Conservation (phyloP, 352 stramenopile species). For the Pythium coloratum region DNA sequence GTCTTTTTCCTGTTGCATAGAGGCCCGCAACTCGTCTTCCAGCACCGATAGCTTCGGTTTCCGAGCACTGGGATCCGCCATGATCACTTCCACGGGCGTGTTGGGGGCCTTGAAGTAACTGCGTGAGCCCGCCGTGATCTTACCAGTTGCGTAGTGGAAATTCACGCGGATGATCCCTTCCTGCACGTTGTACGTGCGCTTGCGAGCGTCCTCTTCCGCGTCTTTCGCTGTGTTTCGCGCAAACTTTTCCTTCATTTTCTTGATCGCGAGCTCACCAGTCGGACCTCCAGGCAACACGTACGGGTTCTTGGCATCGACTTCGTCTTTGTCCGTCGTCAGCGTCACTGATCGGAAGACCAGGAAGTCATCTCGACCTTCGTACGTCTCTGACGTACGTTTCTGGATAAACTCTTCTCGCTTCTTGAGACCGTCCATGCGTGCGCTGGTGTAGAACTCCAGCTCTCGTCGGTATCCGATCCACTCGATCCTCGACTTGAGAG, state of each 20-base stretch:
- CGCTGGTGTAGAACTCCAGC: conserved; percentile 91
- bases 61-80: conserved; percentile 61
- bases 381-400: conserved; percentile 85
- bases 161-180: conserved; percentile 88
- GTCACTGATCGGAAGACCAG: conserved; percentile 84
- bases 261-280: conserved; percentile 79
- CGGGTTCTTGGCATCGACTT: conserved; percentile 75
- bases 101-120: conserved; percentile 81
- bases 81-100: conserved; percentile 67
- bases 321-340: conserved; percentile 73
- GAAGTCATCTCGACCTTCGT: conserved; percentile 84
- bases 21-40: conserved; percentile 65
- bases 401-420: conserved; percentile 88
- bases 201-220: conserved; percentile 84
- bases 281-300: conserved; percentile 74
- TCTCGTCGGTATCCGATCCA: conserved; percentile 86
- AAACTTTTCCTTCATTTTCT: conserved; percentile 95
- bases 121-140: conserved; percentile 84
- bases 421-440: conserved; percentile 86
- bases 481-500: conserved; percentile 79
- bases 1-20: conserved; percentile 88
- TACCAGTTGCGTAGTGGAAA: conserved; percentile 92
- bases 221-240: conserved; percentile 48
- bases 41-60: conserved; percentile 77
- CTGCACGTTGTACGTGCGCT: conserved; percentile 90